A percentile compares a stretch with the other conserved stretches of the same genome.
These are phyloP conservation scores for Alternaria postmessia DNA, from an alignment of 2,329 filamentous ascomycete species.

Conservation along the genomic window DNA sequence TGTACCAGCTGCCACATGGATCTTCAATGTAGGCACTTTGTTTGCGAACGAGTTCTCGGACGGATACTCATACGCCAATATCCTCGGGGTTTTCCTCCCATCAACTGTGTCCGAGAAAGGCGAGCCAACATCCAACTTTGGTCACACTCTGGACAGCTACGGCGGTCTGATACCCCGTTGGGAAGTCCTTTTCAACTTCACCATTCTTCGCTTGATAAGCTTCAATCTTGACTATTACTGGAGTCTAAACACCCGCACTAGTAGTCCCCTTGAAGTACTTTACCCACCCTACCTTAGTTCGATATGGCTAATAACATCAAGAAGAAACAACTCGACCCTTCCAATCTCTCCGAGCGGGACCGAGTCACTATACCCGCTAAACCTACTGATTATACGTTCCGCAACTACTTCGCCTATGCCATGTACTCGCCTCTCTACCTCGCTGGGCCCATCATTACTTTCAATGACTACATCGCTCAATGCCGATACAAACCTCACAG, in stretches of 20 bases:
- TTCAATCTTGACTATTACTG: constrained; percentile 98
- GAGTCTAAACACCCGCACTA: constrained; percentile 72
- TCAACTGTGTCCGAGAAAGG: constrained; percentile 53
- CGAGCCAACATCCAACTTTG: constrained; percentile 65
- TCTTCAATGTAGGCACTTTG: constrained; percentile 83
- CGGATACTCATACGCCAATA: constrained; percentile 76
- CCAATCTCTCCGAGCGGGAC: constrained; percentile 86
- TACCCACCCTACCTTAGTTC: not conserved
- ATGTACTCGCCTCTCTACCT: constrained; percentile 95
- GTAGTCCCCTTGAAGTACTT: constrained; percentile 81
- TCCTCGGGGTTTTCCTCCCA: constrained; percentile 64
- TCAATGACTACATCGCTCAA: constrained; percentile 97
- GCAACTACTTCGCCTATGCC: constrained; percentile 87
- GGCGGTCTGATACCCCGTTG: constrained; percentile 87
- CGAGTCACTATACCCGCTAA: constrained; percentile 80
- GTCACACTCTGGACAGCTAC: constrained; percentile 76
- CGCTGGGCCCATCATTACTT: constrained; percentile 91
- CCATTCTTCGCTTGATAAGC: constrained; percentile 88
- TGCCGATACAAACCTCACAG: constrained; percentile 75
- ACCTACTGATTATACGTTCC: constrained; percentile 75
- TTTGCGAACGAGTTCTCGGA: constrained; percentile 87
- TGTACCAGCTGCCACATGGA: constrained; percentile 81
- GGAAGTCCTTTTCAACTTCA: constrained; percentile 98
- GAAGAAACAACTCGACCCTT: constrained; percentile 96
- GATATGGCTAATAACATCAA: constrained; percentile 72